Conservation (phyloP, 352 stramenopile genomes). For the Phytopythium aichiense region DNA sequence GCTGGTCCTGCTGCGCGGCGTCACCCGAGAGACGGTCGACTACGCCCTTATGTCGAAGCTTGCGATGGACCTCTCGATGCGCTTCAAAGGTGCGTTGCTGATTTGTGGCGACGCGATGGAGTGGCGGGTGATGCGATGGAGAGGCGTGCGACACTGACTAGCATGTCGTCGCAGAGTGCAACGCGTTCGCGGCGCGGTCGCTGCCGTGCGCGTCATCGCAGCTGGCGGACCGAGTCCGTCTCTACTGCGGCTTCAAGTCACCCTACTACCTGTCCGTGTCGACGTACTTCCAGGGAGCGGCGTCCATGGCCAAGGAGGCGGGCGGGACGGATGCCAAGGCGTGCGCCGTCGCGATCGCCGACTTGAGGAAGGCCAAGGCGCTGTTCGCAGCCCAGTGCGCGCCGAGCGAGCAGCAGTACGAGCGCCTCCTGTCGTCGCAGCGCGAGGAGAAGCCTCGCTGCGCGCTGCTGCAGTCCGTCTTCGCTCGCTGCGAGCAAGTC, state of each 20-base stretch:
- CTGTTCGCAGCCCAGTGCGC: constrained; percentile 28
- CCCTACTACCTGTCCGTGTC: constrained; percentile 56
- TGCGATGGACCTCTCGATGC: constrained; percentile 43
- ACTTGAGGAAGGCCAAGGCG: constrained; percentile 47
- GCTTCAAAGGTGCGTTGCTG: constrained; percentile 34
- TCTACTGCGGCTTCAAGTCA: constrained; percentile 55
- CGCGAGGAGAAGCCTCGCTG: constrained; percentile 35
- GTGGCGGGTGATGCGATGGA: too few species aligned
- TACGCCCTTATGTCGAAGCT: constrained; percentile 67
- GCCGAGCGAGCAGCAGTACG: constrained; percentile 32
- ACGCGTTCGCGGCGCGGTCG: constrained; percentile 21
- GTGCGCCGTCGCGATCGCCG: constrained; percentile 52
- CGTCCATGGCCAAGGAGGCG: constrained; percentile 42
- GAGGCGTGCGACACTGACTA: constrained; percentile 1
- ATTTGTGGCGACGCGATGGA: background rate
- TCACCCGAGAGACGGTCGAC: constrained; percentile 56
- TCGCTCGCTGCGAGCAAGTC: constrained; percentile 57
- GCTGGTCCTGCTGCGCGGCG: constrained; percentile 53
- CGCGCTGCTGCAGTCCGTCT: constrained; percentile 33
- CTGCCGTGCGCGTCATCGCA: constrained; percentile 35
- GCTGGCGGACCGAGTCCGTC: constrained; percentile 31
- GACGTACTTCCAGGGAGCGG: constrained; percentile 58
- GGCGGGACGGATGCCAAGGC: constrained; percentile 21
- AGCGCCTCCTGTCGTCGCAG: constrained; percentile 24
- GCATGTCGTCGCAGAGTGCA: constrained; percentile 20